phyloP scores from a whole-genome alignment of 129 eudicot genomes.

The Gnaphalium uliginosum region DNA sequence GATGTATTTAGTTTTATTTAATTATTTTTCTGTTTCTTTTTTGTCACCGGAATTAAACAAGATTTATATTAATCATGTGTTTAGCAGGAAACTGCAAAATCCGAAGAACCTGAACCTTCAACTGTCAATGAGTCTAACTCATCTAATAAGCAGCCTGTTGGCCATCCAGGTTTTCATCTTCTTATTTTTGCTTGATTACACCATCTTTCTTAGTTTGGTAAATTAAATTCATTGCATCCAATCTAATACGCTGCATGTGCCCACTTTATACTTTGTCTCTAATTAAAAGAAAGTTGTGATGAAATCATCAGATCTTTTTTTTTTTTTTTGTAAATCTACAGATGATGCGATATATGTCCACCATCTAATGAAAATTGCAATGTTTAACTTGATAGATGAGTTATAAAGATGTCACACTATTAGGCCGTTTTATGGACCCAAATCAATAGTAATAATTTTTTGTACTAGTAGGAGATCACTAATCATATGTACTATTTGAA shows the following conservation, averaged over 20 bases:
- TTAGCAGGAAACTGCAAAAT: conserved; percentile 29
- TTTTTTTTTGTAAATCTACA: not conserved
- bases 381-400: conserved; percentile 9
- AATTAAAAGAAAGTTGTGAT: not conserved
- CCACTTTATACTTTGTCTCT: not conserved
- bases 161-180: conserved; percentile 50
- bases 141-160: conserved; percentile 46
- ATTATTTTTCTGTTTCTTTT: not conserved
- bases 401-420: not conserved
- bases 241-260: conserved; percentile 11
- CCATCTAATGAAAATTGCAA: not conserved
- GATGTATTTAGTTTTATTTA: not conserved
- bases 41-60: conserved; percentile 3
- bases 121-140: conserved; percentile 45
- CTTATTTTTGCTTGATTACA: not conserved
- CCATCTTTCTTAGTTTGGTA: conserved; percentile 12
- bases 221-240: not conserved
- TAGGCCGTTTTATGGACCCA: not conserved
- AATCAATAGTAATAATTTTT: not conserved
- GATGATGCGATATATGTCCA: not conserved
- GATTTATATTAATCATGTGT: not conserved
- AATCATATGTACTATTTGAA: not conserved
- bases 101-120: conserved; percentile 51
- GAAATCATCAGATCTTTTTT: not conserved
- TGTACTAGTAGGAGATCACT: no score